A percentile compares a stretch with the other conserved stretches of the same genome.
Evolutionary conservation across 495 filamentous ascomycete species (phyloP).

Genomic region (Neurospora sublineolata): DNA sequence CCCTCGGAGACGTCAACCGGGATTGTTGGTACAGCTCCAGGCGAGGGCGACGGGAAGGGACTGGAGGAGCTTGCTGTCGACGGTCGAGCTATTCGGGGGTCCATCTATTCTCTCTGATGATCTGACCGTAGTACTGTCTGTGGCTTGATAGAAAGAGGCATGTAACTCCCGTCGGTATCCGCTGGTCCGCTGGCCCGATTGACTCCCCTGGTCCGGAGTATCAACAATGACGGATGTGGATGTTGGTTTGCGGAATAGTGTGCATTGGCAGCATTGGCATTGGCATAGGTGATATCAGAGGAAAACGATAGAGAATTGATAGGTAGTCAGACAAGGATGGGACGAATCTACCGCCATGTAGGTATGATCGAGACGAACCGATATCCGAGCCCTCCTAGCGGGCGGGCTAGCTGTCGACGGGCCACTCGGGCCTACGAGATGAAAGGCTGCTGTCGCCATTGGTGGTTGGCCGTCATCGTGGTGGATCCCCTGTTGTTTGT

Average conservation of each 20-base stretch:
- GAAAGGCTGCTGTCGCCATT: not conserved
- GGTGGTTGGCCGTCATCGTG: not conserved
- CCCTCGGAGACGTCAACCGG: not conserved
- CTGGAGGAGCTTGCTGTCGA: not conserved
- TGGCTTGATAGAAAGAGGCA: not conserved
- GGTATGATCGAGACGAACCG: not conserved
- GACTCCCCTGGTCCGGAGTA: not conserved
- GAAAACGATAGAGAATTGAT: not conserved
- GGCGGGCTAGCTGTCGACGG: not conserved
- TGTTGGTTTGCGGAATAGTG: not conserved
- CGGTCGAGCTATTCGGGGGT: not conserved
- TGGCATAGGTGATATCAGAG: not conserved
- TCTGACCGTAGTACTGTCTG: not conserved
- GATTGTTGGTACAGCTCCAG: not conserved
- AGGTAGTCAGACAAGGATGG: not conserved
- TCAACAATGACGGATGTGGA: not conserved
- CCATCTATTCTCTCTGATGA: not conserved
- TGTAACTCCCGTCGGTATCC: not conserved
- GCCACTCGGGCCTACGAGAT: not conserved
- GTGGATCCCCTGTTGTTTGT: not conserved
- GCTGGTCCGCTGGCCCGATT: not conserved
- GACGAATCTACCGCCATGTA: not conserved
- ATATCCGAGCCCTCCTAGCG: not conserved
- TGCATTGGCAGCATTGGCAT: not conserved
- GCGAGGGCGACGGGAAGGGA: not conserved